These are phyloP conservation scores for Suillus weaverae DNA, from an alignment of 768 basidiomycete genomes.

Conservation along the genomic window DNA sequence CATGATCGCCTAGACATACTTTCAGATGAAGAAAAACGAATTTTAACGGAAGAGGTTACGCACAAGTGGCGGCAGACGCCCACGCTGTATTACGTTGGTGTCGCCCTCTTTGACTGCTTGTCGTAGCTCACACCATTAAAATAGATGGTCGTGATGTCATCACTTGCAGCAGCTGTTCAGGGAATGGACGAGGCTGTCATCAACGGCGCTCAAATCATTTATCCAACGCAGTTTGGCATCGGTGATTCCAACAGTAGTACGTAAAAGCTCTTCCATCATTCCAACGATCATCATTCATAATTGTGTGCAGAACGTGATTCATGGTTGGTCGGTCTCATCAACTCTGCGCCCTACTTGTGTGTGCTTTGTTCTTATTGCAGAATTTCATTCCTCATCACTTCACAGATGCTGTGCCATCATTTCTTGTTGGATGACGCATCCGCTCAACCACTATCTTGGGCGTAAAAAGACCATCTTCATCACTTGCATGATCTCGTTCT, in stretches of 20 bases:
- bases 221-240: conserved; percentile 56
- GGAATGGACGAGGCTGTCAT: conserved; percentile 45
- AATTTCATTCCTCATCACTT: background rate
- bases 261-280: conserved; percentile 9
- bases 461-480: conserved; percentile 63
- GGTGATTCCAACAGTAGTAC: conserved; percentile 25
- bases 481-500: conserved; percentile 56
- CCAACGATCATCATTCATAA: conserved; percentile 12
- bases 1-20: conserved; percentile 44
- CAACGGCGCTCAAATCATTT: conserved; percentile 47
- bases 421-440: conserved; percentile 68
- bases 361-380: conserved; percentile 25
- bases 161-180: conserved; percentile 79
- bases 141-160: conserved; percentile 56
- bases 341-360: conserved; percentile 59
- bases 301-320: conserved; percentile 43
- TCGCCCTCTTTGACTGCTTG: background rate
- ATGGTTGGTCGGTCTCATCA: conserved; percentile 79
- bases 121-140: conserved; percentile 34
- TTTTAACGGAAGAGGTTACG: conserved; percentile 45
- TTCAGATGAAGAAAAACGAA: conserved; percentile 42
- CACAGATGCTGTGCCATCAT: conserved; percentile 52
- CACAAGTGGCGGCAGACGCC: conserved; percentile 51
- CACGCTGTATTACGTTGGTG: conserved; percentile 42
- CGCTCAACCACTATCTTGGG: conserved; percentile 63